Evolutionary conservation across 306 rosid genomes (phyloP), one percentile per base, ranked within the genome.

Genomic region (Dicorynia guianensis): DNA sequence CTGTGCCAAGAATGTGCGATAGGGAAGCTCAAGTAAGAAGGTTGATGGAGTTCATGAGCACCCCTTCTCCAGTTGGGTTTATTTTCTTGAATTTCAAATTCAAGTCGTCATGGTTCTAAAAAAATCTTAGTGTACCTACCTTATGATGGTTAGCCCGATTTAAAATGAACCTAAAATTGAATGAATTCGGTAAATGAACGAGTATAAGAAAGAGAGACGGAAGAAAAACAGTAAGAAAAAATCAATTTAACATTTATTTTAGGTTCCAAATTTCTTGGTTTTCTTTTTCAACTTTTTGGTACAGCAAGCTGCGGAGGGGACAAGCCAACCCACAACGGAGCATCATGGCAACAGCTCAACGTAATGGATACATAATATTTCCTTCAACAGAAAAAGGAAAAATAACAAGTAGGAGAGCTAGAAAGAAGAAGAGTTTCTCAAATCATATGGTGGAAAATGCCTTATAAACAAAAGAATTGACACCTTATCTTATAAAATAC

Each of bases 191-290:
- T 42, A 8, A 18, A 15, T 15, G 1, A 6, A 7, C 14, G 58
- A 15, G 58, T 52, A 15, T 17, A 19, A 63, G 53, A 63, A 19
- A 63, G 52, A 10, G 15, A 63, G 17, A 63, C 69, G 53, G 10
- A 63, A 63, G 5, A 63, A 42, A 11, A 46, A 63, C 69, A 63
- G 13, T 42, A 11, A 43, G 4, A 25, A 11, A 0, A 11, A 9
- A 63, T 12, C 69, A 43, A 1, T 20, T 42, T 18, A 7, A 39
- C 38, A 18, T 30, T 19, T 11, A 11, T 42, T 42, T 40, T 40
- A 6, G 10, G 10, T 2, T 40, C 9, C 46, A 25, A 25, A 25
- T 25, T 25, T 25, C 30, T 25, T 25, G 30, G 2, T 25, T 40
- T 6, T 40, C 8, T 2, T 6, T 18, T 6, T 13, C 30, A 25